Base-by-base conservation (phyloP, 202 grass and related monocot species). In the Musa balbisiana region DNA sequence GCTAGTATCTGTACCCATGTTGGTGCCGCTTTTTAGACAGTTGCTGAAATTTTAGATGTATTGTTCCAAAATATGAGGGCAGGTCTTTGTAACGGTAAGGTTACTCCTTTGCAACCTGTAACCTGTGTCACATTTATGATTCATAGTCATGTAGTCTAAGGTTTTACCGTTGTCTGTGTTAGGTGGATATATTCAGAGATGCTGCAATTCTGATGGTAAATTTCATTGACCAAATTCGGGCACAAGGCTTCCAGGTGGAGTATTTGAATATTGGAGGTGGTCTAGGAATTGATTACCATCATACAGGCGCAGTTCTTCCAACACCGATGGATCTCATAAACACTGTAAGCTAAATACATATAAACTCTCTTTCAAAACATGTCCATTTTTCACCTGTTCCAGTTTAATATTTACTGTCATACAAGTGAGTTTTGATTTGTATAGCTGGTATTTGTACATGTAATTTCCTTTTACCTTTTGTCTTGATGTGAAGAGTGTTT, bases 181-280 rank as follows among this genome's bases (percentile, higher is more conserved):
- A 98, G 91, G 94, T 98, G 27, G 90, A 98, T 80, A 98, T 98
- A 85, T 98, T 98, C 77, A 91, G 90, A 88, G 94, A 98, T 79
- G 94, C 94, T 79, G 94, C 94, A 75, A 73, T 75, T 87, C 79
- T 98, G 82, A 98, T 98, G 94, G 83, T 91, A 72, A 98, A 88
- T 25, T 98, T 75, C 75, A 83, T 98, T 76, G 90, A 93, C 84
- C 79, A 98, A 98, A 98, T 98, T 72, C 85, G 84, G 73, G 72
- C 84, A 25, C 94, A 93, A 87, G 90, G 87, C 83, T 98, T 98
- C 85, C 81, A 91, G 63, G 80, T 98, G 79, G 81, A 98, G 74
- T 98, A 98, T 73, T 83, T 93, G 51, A 98, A 98, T 74, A 98
- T 98, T 65, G 90, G 94, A 50, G 94, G 94, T 75, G 94, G 91